These are phyloP conservation scores for Mucor velutinosus DNA, from an alignment of 371 early-diverging fungal species.

Conservation along the genomic window DNA sequence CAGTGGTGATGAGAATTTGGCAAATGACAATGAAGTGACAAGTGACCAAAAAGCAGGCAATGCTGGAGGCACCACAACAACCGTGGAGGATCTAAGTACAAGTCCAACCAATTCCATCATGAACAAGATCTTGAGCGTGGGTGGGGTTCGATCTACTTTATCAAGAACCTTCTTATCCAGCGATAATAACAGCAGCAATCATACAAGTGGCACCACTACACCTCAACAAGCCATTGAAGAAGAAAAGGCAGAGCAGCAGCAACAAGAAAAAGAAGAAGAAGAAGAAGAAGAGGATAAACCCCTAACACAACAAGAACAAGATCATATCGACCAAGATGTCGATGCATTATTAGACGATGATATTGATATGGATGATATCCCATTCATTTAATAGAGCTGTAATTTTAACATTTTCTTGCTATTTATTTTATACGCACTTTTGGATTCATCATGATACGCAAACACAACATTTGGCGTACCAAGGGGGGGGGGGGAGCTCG, in stretches of 20 bases:
- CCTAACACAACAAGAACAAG: constrained; percentile 9
- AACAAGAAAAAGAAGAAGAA: constrained; percentile 18
- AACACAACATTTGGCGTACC: not conserved
- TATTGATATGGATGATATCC: constrained; percentile 60
- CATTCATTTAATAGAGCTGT: constrained; percentile 38
- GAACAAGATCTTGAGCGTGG: constrained; percentile 35
- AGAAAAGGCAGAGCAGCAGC: constrained; percentile 7
- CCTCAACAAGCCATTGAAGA: not conserved
- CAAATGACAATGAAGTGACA: constrained; percentile 3
- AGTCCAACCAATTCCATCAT: constrained; percentile 21
- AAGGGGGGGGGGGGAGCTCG: not conserved
- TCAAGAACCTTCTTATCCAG: constrained; percentile 41
- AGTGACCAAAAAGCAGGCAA: constrained; percentile 11
- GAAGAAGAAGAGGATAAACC: constrained; percentile 15
- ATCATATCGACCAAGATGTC: constrained; percentile 16
- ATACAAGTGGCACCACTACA: not conserved
- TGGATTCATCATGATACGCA: not conserved
- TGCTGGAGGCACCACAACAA: not conserved
- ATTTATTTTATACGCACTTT: not conserved
- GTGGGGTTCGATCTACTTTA: constrained; percentile 25
- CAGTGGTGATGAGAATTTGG: constrained; percentile 11
- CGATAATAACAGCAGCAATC: constrained; percentile 15
- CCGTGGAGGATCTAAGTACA: constrained; percentile 6
- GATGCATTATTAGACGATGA: constrained; percentile 50
- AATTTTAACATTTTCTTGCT: not conserved